phyloP scores from a whole-genome alignment of 495 filamentous ascomycete genomes.

The Chaetomidium leptoderma region DNA sequence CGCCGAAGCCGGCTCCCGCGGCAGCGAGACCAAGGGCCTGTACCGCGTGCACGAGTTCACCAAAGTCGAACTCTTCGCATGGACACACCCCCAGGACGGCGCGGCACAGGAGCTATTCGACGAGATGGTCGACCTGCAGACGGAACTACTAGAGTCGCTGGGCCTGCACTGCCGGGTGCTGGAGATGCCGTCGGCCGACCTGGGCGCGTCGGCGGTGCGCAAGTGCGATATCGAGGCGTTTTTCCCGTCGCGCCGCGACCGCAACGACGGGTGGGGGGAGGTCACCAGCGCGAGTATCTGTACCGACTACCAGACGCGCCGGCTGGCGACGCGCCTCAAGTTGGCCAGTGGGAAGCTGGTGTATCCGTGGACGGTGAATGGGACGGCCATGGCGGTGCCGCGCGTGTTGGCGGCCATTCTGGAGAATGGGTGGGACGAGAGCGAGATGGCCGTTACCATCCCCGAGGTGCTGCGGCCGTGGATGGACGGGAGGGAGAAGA shows the following conservation, averaged over 20 bases:
- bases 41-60: conserved; percentile 99
- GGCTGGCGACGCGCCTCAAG: conserved; percentile 67
- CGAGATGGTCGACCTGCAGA: conserved; percentile 81
- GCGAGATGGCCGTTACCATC: conserved; percentile 57
- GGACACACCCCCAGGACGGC: conserved; percentile 54
- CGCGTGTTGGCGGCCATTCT: conserved; percentile 84
- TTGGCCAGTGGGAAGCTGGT: conserved; percentile 41
- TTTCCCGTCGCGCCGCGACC: conserved; percentile 73
- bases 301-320: conserved; percentile 87
- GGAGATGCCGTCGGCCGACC: conserved; percentile 85
- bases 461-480: conserved; percentile 72
- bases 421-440: conserved; percentile 85
- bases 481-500: conserved; percentile 73
- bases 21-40: conserved; percentile 85
- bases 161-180: conserved; percentile 82
- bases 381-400: conserved; percentile 88
- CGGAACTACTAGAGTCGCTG: conserved; percentile 69
- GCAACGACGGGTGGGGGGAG: conserved; percentile 86
- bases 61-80: conserved; percentile 95
- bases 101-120: conserved; percentile 59
- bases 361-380: conserved; percentile 86
- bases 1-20: conserved; percentile 86
- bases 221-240: conserved; percentile 93
- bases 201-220: conserved; percentile 78
- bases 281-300: conserved; percentile 87